Percentiles rank a stretch among this genome's conserved stretches.
Conservation (phyloP, 2,329 filamentous ascomycete genomes). For the Graphiopsis chlorocephala region DNA sequence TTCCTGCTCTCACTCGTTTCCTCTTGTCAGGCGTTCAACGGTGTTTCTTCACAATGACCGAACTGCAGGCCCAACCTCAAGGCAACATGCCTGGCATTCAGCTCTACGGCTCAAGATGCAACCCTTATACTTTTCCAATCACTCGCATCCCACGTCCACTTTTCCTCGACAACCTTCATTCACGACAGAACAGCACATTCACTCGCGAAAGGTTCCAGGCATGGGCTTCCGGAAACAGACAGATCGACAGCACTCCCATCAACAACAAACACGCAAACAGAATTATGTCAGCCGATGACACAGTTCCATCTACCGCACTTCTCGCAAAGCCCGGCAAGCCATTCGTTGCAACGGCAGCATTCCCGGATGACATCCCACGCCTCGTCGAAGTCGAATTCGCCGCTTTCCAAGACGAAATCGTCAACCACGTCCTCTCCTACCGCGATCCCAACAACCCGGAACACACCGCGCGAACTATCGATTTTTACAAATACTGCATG, state of each 20-base stretch:
- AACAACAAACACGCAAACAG: background rate
- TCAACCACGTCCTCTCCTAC: conserved; percentile 34
- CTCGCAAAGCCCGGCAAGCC: background rate
- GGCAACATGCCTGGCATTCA: conserved; percentile 15
- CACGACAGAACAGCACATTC: background rate
- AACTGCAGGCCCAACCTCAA: conserved; percentile 7
- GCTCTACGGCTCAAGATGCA: conserved; percentile 13
- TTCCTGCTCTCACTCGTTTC: background rate
- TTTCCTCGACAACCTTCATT: conserved; percentile 9
- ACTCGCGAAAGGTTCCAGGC: conserved; percentile 1
- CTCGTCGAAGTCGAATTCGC: conserved; percentile 45
- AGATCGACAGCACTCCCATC: background rate
- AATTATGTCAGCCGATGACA: background rate
- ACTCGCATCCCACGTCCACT: conserved; percentile 5
- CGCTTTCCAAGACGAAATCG: conserved; percentile 33
- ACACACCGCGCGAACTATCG: conserved; percentile 29
- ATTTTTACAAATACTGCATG: conserved; percentile 21
- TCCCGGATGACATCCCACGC: conserved; percentile 27
- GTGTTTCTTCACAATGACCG: conserved; percentile 8
- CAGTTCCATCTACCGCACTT: background rate
- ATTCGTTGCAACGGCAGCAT: conserved; percentile 26
- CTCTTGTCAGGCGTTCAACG: conserved; percentile 8
- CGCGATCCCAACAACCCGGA: conserved; percentile 28
- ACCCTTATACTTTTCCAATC: conserved; percentile 8
- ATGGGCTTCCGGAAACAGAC: background rate